Conservation (phyloP, 768 basidiomycete species). For the Filobasidium wieringae region DNA sequence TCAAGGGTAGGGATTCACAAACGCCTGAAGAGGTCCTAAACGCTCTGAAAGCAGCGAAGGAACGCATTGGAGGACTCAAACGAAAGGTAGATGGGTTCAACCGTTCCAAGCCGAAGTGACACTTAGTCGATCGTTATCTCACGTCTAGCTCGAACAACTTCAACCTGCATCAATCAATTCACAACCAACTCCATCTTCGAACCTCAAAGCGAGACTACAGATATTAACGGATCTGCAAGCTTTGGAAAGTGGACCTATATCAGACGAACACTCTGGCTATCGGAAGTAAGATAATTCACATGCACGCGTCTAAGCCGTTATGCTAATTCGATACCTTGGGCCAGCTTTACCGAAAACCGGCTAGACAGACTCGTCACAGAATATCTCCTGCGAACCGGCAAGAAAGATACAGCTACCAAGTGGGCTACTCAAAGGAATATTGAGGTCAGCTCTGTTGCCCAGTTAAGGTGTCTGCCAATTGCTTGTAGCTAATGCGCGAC, state of each 20-base stretch:
- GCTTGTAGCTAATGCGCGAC: slow-evolving; percentile 13
- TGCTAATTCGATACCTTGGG: slow-evolving; percentile 51
- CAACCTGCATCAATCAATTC: background rate
- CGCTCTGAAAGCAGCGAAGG: slow-evolving; percentile 23
- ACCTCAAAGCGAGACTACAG: slow-evolving; percentile 8
- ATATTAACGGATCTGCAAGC: slow-evolving; percentile 49
- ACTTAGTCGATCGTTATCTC: background rate
- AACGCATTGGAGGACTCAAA: slow-evolving; percentile 53
- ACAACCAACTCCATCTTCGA: background rate
- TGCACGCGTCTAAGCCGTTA: slow-evolving; percentile 49
- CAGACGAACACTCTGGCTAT: slow-evolving; percentile 42
- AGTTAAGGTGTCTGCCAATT: background rate
- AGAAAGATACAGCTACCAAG: slow-evolving; percentile 60
- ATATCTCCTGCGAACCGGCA: slow-evolving; percentile 72
- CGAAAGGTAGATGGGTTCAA: slow-evolving; percentile 53
- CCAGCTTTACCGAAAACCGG: slow-evolving; percentile 63
- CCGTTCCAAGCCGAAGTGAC: background rate
- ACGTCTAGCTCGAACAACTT: slow-evolving; percentile 2
- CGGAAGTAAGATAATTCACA: slow-evolving; percentile 59
- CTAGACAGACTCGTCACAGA: slow-evolving; percentile 86
- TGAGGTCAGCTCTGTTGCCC: slow-evolving; percentile 52
- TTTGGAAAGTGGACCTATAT: slow-evolving; percentile 21
- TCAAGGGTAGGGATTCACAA: slow-evolving; percentile 14
- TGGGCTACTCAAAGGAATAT: slow-evolving; percentile 67
- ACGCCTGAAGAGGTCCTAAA: background rate